phyloP scores from a whole-genome alignment of 2,329 filamentous ascomycete genomes.

The Ophiostoma fasciatum region DNA sequence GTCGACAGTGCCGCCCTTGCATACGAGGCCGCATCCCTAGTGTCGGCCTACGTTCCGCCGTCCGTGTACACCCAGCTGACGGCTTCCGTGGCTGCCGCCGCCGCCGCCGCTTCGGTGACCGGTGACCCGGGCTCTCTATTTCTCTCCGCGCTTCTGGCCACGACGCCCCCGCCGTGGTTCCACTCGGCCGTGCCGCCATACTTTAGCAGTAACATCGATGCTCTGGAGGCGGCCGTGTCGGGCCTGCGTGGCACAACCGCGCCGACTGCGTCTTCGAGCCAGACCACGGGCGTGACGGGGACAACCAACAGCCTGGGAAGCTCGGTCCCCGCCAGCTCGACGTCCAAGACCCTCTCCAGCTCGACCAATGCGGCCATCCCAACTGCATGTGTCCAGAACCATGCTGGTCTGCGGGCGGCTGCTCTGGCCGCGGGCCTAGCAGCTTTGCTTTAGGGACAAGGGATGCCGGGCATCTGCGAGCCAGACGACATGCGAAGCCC shows the following conservation, averaged over 20 bases:
- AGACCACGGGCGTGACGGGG: slow-evolving; percentile 12
- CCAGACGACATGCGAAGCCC: too few species aligned
- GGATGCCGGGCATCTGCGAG: too few species aligned
- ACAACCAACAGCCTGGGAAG: slow-evolving; percentile 15
- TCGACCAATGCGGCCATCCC: slow-evolving; percentile 5
- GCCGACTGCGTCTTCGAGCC: slow-evolving; percentile 4
- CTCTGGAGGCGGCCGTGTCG: slow-evolving; percentile 12
- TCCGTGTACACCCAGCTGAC: slow-evolving; percentile 13
- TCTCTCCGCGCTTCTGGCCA: slow-evolving; percentile 14
- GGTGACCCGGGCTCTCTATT: slow-evolving; percentile 16
- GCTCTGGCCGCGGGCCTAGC: slow-evolving; percentile 6
- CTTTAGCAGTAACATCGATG: slow-evolving; percentile 5
- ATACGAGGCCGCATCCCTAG: slow-evolving; percentile 14
- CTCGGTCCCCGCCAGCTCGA: slow-evolving; percentile 13
- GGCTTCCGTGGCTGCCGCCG: slow-evolving; percentile 13
- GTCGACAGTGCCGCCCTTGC: slow-evolving; percentile 11
- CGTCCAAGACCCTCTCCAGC: slow-evolving; percentile 1
- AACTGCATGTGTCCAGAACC: neutral
- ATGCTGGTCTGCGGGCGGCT: slow-evolving; percentile 4
- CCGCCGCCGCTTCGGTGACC: slow-evolving; percentile 13
- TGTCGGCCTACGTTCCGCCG: slow-evolving; percentile 18
- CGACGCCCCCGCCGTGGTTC: slow-evolving; percentile 13
- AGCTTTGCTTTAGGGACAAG: slow-evolving; percentile 16
- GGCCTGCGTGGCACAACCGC: slow-evolving; percentile 10
- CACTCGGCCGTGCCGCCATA: slow-evolving; percentile 7